Conservation (phyloP, 306 rosid genomes). For the Prosopis cineraria region DNA sequence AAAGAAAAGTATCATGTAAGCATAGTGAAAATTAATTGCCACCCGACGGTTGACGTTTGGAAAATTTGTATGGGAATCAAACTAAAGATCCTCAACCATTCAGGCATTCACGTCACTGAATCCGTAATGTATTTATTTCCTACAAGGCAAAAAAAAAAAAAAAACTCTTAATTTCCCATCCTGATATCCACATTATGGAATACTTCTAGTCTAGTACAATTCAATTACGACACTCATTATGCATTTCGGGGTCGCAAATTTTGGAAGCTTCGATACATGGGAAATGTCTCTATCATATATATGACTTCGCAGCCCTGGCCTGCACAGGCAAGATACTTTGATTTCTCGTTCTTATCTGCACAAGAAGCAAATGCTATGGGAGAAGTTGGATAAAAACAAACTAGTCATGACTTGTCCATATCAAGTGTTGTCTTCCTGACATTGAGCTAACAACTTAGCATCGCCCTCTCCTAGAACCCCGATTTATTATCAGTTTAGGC, state of each 20-base stretch:
- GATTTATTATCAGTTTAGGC: background rate
- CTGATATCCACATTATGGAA: background rate
- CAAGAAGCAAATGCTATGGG: background rate
- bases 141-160: no score
- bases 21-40: background rate
- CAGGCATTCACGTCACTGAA: background rate
- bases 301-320: background rate
- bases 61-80: background rate
- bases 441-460: background rate
- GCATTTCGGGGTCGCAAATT: background rate
- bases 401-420: conserved; percentile 10
- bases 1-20: background rate
- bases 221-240: background rate
- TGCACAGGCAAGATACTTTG: background rate
- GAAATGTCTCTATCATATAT: background rate
- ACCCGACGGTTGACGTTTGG: background rate
- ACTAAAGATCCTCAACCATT: background rate
- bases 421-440: conserved; percentile 4
- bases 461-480: conserved; percentile 17
- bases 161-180: background rate
- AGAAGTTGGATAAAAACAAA: background rate
- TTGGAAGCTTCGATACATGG: background rate
- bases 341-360: background rate
- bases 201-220: background rate
- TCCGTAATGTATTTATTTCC: background rate